A percentile compares a stretch with the other conserved stretches of the same genome.
phyloP scores from a whole-genome alignment of 2,329 filamentous ascomycete species.

The Lecanicillium sp. region DNA sequence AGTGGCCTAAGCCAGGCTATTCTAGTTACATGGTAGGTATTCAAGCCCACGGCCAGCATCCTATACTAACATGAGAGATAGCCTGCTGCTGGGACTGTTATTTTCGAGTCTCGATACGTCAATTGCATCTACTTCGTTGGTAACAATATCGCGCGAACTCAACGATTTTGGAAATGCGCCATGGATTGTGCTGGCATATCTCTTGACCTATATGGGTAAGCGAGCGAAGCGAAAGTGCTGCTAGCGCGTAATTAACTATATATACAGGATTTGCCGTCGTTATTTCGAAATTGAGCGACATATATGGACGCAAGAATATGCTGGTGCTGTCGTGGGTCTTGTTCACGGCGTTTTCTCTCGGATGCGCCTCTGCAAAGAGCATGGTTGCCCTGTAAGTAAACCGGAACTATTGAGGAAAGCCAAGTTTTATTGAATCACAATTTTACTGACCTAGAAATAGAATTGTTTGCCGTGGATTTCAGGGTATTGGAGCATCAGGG shows the following conservation, averaged over 20 bases:
- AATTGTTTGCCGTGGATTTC: conserved; percentile 52
- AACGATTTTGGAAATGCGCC: conserved; percentile 45
- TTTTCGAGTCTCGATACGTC: conserved; percentile 54
- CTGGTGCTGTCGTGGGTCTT: conserved; percentile 46
- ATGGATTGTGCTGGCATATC: conserved; percentile 51
- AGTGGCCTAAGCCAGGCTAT: conserved; percentile 6
- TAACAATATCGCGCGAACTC: conserved; percentile 49
- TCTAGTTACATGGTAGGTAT: conserved; percentile 17
- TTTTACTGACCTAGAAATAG: conserved; percentile 29
- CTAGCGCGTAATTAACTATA: not conserved
- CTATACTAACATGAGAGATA: conserved; percentile 23
- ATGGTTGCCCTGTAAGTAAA: conserved; percentile 46
- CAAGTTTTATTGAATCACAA: conserved; percentile 1
- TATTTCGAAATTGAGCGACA: conserved; percentile 54
- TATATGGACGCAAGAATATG: conserved; percentile 49
- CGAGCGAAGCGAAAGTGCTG: not conserved
- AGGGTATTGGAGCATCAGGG: conserved; percentile 56
- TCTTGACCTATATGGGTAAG: conserved; percentile 51
- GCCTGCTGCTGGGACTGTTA: conserved; percentile 46
- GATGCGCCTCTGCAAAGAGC: conserved; percentile 42
- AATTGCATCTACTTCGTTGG: conserved; percentile 52
- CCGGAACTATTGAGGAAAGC: not conserved
- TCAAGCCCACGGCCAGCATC: not conserved
- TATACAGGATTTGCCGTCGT: conserved; percentile 47
- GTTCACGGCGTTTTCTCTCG: conserved; percentile 50